A percentile compares a stretch with the other conserved stretches of the same genome.
These are phyloP conservation scores for Backusella liffmaniae DNA, from an alignment of 192 early-diverging fungal genomes.

Conservation along the genomic window DNA sequence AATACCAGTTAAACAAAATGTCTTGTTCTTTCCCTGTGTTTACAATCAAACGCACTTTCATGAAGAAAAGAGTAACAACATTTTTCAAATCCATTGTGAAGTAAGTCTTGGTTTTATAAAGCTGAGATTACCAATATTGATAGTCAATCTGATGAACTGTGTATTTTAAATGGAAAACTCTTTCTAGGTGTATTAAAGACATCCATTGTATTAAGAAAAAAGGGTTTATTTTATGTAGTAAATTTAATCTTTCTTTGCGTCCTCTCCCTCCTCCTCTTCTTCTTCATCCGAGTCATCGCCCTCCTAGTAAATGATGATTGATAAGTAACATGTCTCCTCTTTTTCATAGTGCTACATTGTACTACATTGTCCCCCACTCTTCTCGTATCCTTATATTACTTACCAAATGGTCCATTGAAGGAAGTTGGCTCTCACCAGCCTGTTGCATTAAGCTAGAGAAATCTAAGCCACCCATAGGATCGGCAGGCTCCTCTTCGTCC, in stretches of 20 bases:
- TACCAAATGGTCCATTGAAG: slow-evolving; percentile 9
- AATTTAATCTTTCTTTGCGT: neutral
- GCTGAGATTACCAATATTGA: neutral
- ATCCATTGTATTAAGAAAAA: neutral
- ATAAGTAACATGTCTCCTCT: neutral
- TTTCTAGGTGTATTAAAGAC: neutral
- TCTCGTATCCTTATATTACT: neutral
- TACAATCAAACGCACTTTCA: too few relatives aligned
- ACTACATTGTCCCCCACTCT: neutral
- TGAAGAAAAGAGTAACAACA: too few relatives aligned
- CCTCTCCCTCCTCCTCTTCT: neutral
- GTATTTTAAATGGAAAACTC: neutral
- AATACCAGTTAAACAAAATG: too few relatives aligned
- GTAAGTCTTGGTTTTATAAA: neutral
- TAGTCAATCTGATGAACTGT: neutral
- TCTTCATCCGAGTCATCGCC: neutral
- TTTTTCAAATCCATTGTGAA: too few relatives aligned
- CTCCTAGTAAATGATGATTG: neutral
- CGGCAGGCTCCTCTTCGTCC: slow-evolving; percentile 61
- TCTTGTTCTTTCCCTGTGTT: too few relatives aligned
- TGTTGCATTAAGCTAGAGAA: slow-evolving; percentile 59
- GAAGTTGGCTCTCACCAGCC: slow-evolving; percentile 45
- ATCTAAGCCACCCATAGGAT: slow-evolving; percentile 48
- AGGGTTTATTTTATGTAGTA: neutral
- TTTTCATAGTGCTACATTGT: neutral